Conservation (phyloP, 345 rosid species). For the Sonneratia alba region DNA sequence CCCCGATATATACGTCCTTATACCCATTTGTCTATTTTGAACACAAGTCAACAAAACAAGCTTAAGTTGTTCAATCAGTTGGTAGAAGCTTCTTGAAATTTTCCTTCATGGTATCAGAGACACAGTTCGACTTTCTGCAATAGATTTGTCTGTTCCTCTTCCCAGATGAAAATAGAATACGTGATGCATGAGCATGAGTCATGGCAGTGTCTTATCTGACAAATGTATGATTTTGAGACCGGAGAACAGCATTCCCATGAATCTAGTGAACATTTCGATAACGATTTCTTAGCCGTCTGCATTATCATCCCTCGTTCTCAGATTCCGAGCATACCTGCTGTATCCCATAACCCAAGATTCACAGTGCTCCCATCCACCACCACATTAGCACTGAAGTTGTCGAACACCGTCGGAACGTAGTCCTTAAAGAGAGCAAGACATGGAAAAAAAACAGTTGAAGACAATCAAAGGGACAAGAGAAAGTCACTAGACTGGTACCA, state of each 20-base stretch:
- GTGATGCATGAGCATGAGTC: background rate
- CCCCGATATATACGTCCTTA: background rate
- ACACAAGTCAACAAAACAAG: background rate
- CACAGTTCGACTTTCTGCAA: background rate
- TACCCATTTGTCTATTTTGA: background rate
- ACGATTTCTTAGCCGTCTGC: background rate
- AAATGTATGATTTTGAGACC: background rate
- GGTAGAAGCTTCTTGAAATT: background rate
- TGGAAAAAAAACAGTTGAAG: background rate
- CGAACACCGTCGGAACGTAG: slow-evolving; percentile 13
- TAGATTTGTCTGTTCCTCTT: background rate
- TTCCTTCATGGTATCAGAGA: background rate
- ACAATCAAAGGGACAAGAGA: background rate
- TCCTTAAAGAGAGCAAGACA: slow-evolving; percentile 3
- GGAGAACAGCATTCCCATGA: background rate
- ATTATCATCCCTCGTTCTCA: background rate
- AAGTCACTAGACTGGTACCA: background rate
- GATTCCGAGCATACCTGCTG: slow-evolving; percentile 9
- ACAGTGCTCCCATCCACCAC: slow-evolving; percentile 12
- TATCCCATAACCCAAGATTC: slow-evolving; percentile 14
- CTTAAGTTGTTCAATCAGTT: background rate
- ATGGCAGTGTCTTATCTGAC: background rate
- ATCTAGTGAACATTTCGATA: background rate
- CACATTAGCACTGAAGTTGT: slow-evolving; percentile 14
- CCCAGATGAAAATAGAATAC: background rate